A percentile compares a stretch with the other conserved stretches of the same genome.
phyloP scores from a whole-genome alignment of 441 rosid species.

The Pelargonium hybrid region DNA sequence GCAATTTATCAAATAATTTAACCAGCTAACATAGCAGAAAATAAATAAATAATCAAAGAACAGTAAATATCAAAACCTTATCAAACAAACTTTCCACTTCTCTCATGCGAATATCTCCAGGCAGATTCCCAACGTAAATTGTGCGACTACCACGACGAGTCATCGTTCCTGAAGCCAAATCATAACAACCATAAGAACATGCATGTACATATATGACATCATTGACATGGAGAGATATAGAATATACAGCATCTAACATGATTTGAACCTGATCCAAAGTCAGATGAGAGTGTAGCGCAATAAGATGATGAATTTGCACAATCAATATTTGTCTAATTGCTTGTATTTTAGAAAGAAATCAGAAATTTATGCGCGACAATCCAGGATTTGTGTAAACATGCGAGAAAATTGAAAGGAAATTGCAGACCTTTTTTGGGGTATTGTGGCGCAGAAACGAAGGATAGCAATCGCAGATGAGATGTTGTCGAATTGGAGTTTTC shows the following conservation, averaged over 20 bases:
- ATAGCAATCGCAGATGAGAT: too few species aligned
- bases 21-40: neutral
- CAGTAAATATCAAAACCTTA: constrained; percentile 38
- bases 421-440: too few species aligned
- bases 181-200: neutral
- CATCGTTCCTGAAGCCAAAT: constrained; percentile 29
- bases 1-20: constrained; percentile 1
- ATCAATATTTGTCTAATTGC: neutral
- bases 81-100: constrained; percentile 81
- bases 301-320: neutral
- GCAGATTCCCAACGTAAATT: constrained; percentile 78
- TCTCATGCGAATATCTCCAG: constrained; percentile 63
- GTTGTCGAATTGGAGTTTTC: too few species aligned
- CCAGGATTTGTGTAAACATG: too few species aligned
- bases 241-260: neutral
- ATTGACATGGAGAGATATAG: too few species aligned
- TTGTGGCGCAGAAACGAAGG: too few species aligned
- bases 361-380: neutral
- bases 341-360: neutral
- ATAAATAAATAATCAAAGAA: neutral
- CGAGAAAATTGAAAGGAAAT: too few species aligned
- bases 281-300: neutral
- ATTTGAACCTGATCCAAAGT: neutral
- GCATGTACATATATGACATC: neutral
- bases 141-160: constrained; percentile 63